Percentiles rank a stretch among this genome's conserved stretches.
phyloP scores from a whole-genome alignment of 2,329 filamentous ascomycete genomes.

The Graphilbum sp. region DNA sequence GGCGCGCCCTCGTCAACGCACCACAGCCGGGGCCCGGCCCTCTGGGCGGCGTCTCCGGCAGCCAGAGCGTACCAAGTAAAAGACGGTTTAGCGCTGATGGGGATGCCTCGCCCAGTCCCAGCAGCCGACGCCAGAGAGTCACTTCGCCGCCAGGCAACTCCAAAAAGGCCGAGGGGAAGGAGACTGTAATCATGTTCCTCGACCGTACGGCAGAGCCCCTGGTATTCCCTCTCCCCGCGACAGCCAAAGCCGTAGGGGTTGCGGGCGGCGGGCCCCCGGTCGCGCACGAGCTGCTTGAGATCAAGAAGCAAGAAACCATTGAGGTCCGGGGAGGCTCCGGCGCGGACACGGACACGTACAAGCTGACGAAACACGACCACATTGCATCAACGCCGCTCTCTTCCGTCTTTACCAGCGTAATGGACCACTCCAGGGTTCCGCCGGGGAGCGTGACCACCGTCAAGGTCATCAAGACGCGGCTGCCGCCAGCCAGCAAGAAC shows the following conservation, averaged over 20 bases:
- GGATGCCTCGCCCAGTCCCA: constrained; percentile 19
- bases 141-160: not conserved
- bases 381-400: constrained; percentile 39
- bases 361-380: constrained; percentile 36
- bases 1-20: constrained; percentile 21
- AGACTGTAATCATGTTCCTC: constrained; percentile 39
- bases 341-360: constrained; percentile 35
- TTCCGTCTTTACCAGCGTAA: constrained; percentile 32
- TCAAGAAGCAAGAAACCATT: constrained; percentile 31
- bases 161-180: constrained; percentile 23
- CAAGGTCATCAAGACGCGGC: constrained; percentile 41
- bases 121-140: constrained; percentile 16
- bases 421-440: constrained; percentile 30
- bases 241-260: constrained; percentile 29
- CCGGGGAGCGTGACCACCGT: constrained; percentile 39
- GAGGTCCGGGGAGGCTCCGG: constrained; percentile 31
- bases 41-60: constrained; percentile 8
- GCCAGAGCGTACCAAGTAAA: constrained; percentile 32
- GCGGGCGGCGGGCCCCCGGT: constrained; percentile 1
- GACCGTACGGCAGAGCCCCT: constrained; percentile 31
- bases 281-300: constrained; percentile 31
- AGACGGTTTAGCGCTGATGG: constrained; percentile 29
- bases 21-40: constrained; percentile 5
- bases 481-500: constrained; percentile 17
- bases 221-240: constrained; percentile 33